phyloP scores from a whole-genome alignment of 352 stramenopile genomes.

The Halophytophthora polymorphica region DNA sequence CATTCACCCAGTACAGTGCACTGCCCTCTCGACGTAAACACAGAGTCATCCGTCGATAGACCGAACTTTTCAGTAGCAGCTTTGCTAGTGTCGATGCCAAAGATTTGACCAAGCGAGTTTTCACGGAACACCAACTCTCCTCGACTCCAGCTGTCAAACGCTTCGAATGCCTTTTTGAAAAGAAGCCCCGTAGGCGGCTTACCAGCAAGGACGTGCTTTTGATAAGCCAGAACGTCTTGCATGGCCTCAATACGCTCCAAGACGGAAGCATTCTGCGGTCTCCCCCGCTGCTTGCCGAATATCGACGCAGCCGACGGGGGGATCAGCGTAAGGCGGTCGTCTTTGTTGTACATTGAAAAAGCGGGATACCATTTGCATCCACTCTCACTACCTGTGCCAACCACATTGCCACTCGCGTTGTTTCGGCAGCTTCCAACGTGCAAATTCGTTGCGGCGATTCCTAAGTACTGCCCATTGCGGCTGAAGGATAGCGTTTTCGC shows the following conservation, averaged over 20 bases:
- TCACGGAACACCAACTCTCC: constrained; percentile 30
- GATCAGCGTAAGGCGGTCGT: constrained; percentile 80
- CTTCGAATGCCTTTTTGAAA: constrained; percentile 24
- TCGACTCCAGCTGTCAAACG: constrained; percentile 28
- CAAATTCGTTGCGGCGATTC: constrained; percentile 77
- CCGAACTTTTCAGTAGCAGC: constrained; percentile 33
- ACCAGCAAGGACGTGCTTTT: constrained; percentile 4
- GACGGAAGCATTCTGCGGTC: constrained; percentile 38
- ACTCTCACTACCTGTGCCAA: constrained; percentile 1
- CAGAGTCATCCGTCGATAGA: constrained; percentile 37
- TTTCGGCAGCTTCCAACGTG: constrained; percentile 17
- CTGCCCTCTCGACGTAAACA: constrained; percentile 62
- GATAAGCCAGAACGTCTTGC: constrained; percentile 25
- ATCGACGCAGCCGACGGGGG: constrained; percentile 22
- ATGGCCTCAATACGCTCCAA: constrained; percentile 31
- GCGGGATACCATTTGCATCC: constrained; percentile 80
- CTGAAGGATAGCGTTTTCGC: constrained; percentile 80
- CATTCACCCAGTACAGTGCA: constrained; percentile 56
- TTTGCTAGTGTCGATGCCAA: constrained; percentile 31
- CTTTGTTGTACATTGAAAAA: constrained; percentile 92
- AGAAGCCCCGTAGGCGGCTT: constrained; percentile 1
- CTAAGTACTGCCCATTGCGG: constrained; percentile 84
- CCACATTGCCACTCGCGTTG: not conserved
- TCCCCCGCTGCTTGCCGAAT: constrained; percentile 2
- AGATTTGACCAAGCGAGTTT: constrained; percentile 26